Conservation (phyloP, 805 yeast genomes). For the Ogataea siamensis region DNA sequence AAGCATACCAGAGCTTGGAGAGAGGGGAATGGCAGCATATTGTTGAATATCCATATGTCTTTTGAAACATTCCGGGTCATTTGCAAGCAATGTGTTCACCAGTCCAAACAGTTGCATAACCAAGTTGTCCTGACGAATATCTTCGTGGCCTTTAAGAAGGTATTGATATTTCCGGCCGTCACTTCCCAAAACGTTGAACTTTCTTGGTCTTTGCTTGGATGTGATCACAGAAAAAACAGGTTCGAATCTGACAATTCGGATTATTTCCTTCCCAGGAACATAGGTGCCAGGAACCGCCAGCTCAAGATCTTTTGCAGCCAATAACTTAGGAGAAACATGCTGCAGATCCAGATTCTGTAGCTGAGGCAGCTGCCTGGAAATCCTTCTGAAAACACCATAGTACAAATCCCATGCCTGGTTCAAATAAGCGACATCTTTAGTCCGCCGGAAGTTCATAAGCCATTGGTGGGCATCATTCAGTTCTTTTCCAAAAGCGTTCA, state of each 20-base stretch:
- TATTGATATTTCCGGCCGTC: conserved; percentile 90
- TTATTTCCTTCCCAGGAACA: conserved; percentile 75
- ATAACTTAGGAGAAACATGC: conserved; percentile 87
- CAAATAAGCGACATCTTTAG: conserved; percentile 81
- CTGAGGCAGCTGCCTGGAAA: conserved; percentile 85
- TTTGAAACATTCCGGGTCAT: conserved; percentile 94
- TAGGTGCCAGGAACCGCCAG: conserved; percentile 95
- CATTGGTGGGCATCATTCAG: conserved; percentile 90
- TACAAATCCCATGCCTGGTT: conserved; percentile 98
- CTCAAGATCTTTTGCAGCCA: conserved; percentile 74
- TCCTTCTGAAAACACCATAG: conserved; percentile 88
- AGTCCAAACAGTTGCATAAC: conserved; percentile 97
- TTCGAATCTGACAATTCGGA: conserved; percentile 72
- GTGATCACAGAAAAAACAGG: conserved; percentile 84
- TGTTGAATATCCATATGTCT: conserved; percentile 91
- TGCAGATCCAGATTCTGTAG: conserved; percentile 83
- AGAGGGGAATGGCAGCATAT: conserved; percentile 90
- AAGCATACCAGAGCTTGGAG: conserved; percentile 93
- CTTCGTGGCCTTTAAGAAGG: conserved; percentile 92
- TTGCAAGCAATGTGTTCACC: conserved; percentile 83
- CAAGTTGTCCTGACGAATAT: conserved; percentile 92
- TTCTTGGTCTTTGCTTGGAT: conserved; percentile 94
- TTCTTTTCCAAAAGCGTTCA: conserved; percentile 91
- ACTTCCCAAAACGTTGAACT: conserved; percentile 73
- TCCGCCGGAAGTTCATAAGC: conserved; percentile 80